Evolutionary conservation across 169 alveolate genomes (phyloP).

Genomic region (Plasmodium malariae): DNA sequence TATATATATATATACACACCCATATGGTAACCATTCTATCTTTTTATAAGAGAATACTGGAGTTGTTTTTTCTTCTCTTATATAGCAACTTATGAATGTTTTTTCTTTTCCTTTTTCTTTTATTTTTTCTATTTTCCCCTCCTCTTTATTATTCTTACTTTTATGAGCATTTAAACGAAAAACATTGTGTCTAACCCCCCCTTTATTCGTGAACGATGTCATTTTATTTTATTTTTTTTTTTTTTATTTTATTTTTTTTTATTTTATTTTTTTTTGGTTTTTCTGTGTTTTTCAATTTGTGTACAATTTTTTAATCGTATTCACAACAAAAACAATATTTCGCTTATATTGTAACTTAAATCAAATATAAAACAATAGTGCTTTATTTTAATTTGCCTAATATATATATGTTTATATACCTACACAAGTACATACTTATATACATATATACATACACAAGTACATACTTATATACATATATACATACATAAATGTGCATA

Average conservation of each 20-base stretch:
- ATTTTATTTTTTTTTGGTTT: too few relatives aligned
- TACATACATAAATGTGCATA: neutral
- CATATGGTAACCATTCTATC: neutral
- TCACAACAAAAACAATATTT: neutral
- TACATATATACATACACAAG: neutral
- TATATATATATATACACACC: neutral
- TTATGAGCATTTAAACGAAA: slow-evolving; percentile 74
- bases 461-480: neutral
- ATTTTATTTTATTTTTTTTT: slow-evolving; percentile 16
- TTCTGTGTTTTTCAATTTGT: slow-evolving; percentile 1
- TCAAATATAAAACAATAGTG: neutral
- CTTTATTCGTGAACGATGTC: slow-evolving; percentile 38
- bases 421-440: neutral
- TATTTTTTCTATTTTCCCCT: neutral
- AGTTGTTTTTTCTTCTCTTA: too few relatives aligned
- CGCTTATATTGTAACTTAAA: slow-evolving; percentile 3
- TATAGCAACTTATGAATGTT: too few relatives aligned
- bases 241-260: too few relatives aligned
- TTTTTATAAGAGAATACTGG: too few relatives aligned
- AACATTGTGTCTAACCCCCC: slow-evolving; percentile 72
- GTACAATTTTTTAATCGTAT: too few relatives aligned
- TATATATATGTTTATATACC: neutral
- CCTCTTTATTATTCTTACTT: slow-evolving; percentile 26
- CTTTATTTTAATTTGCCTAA: neutral
- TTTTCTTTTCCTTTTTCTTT: too few relatives aligned